phyloP scores from a whole-genome alignment of 2,329 filamentous ascomycete genomes.

The Aureobasidium sp. region DNA sequence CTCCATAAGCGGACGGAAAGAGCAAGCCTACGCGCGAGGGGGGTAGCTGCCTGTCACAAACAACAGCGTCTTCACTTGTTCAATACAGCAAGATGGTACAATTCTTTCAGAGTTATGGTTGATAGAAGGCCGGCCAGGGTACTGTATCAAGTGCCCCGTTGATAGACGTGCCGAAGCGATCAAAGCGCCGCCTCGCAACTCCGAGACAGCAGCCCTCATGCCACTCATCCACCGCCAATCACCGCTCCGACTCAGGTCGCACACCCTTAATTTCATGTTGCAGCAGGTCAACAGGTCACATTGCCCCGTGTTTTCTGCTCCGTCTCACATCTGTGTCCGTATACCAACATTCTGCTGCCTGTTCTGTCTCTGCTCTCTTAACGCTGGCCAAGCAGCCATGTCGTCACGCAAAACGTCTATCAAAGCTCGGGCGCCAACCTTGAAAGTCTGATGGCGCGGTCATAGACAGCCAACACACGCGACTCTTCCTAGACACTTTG shows the following conservation, averaged over 20 bases:
- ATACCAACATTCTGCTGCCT: background rate
- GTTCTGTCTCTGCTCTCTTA: background rate
- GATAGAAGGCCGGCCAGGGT: background rate
- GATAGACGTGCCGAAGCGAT: background rate
- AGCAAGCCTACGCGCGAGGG: background rate
- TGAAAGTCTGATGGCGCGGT: slow-evolving; percentile 10
- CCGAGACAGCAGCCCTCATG: background rate
- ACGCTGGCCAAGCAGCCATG: background rate
- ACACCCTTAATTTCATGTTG: background rate
- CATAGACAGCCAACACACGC: slow-evolving; percentile 10
- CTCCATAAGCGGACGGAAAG: slow-evolving; percentile 9
- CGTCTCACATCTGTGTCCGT: background rate
- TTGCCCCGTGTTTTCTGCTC: background rate
- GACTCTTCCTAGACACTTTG: background rate
- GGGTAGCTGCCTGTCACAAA: background rate
- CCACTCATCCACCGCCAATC: background rate
- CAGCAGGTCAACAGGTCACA: background rate
- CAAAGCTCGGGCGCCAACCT: slow-evolving; percentile 8
- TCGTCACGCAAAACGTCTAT: background rate
- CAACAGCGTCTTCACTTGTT: background rate
- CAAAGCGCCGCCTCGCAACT: background rate
- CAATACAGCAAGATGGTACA: background rate
- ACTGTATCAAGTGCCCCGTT: background rate
- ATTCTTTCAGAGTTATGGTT: background rate
- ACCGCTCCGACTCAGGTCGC: background rate